A percentile compares a stretch with the other conserved stretches of the same genome.
These are phyloP conservation scores for Cairneyella variabilis DNA, from an alignment of 495 filamentous ascomycete species.

Conservation along the genomic window DNA sequence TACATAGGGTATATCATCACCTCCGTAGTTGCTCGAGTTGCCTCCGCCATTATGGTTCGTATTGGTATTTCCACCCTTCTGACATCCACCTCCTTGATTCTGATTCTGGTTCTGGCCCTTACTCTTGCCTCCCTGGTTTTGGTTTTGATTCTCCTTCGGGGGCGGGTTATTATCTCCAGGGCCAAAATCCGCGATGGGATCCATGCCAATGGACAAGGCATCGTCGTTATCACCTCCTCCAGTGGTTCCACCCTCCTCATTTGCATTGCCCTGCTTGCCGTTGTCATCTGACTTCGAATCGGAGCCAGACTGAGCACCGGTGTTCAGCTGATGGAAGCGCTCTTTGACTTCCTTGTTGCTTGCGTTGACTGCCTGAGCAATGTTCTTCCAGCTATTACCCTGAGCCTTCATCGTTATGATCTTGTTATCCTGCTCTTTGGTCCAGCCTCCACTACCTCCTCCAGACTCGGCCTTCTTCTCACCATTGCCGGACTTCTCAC, in stretches of 20 bases:
- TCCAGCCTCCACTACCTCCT: constrained; percentile 7
- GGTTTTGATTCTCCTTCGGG: no score
- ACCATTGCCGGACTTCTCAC: no score
- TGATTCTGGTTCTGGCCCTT: neutral
- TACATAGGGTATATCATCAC: constrained; percentile 1
- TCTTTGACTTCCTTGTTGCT: constrained; percentile 13
- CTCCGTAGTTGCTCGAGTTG: neutral
- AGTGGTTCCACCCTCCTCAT: neutral
- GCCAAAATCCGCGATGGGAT: no score
- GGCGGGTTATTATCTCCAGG: no score
- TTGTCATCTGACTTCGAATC: neutral
- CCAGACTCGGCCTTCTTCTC: no score
- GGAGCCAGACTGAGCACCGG: neutral
- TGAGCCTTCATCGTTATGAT: constrained; percentile 26
- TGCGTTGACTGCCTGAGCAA: constrained; percentile 7
- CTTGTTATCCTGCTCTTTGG: constrained; percentile 18
- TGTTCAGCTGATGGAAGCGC: constrained; percentile 8
- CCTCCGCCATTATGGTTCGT: neutral
- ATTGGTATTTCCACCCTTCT: neutral
- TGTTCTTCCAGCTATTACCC: constrained; percentile 23
- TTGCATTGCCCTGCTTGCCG: neutral
- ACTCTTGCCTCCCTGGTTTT: neutral
- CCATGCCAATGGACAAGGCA: neutral
- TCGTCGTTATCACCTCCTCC: neutral
- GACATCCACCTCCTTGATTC: neutral